Percentiles rank a stretch among this genome's conserved stretches.
Conservation (phyloP, 441 rosid genomes). For the Rhodomyrtus psidioides region DNA sequence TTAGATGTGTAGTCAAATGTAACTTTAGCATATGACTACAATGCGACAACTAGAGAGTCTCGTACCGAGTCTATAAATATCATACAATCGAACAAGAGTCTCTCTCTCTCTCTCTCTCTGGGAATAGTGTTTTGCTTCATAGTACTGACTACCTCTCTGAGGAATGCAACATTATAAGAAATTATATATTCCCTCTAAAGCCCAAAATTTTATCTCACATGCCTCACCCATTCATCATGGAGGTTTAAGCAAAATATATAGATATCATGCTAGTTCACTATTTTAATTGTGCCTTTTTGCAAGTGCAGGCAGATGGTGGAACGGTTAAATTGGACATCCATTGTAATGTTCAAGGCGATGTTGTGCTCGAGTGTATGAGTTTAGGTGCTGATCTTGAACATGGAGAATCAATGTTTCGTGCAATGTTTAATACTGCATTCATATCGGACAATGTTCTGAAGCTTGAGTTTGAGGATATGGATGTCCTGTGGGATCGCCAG, state of each 20-base stretch:
- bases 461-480: neutral
- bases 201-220: neutral
- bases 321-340: neutral
- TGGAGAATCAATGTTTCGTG: neutral
- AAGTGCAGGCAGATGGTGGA: neutral
- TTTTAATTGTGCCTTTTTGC: neutral
- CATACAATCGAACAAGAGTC: too few relatives aligned
- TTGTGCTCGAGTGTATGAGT: neutral
- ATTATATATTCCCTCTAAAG: rapidly evolving
- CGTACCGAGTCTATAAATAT: neutral
- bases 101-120: too few relatives aligned
- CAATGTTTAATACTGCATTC: too few relatives aligned
- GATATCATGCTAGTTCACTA: neutral
- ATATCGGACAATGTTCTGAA: neutral
- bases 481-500: neutral
- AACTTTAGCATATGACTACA: neutral
- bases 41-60: neutral
- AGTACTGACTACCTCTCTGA: neutral
- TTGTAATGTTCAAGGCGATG: neutral
- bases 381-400: neutral
- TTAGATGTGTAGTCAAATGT: neutral
- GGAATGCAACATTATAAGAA: neutral
- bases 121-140: neutral
- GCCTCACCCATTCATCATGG: neutral
- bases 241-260: neutral